phyloP scores from a whole-genome alignment of 2,329 filamentous ascomycete genomes.

The Penicillium sp. region DNA sequence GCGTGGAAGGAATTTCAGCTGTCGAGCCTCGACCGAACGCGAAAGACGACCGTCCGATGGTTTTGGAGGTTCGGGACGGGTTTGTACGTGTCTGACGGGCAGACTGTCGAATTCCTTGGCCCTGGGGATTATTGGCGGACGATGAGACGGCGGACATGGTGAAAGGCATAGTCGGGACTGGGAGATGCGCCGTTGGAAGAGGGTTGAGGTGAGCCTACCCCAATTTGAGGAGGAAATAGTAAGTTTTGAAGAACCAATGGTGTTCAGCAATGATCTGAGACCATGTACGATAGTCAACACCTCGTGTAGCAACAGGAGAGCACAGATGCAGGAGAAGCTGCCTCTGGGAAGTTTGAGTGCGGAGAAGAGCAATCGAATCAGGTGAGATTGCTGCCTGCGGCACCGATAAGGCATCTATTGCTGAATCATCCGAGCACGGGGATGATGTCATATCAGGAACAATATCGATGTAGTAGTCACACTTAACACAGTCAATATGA shows the following conservation, averaged over 20 bases:
- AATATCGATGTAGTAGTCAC: background rate
- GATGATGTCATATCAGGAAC: conserved; percentile 17
- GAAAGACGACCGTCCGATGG: conserved; percentile 42
- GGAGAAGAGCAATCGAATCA: conserved; percentile 30
- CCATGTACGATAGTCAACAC: conserved; percentile 2
- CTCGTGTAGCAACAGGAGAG: conserved; percentile 7
- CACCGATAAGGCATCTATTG: conserved; percentile 14
- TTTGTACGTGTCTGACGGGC: conserved; percentile 51
- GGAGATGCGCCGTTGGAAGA: conserved; percentile 14
- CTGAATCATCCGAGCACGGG: conserved; percentile 13
- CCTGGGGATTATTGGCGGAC: conserved; percentile 29
- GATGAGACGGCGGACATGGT: conserved; percentile 31
- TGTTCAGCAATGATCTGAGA: background rate
- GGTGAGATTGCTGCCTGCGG: conserved; percentile 21
- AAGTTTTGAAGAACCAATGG: conserved; percentile 3
- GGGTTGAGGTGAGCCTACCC: conserved; percentile 13
- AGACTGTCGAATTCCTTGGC: conserved; percentile 36
- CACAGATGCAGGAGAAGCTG: conserved; percentile 8
- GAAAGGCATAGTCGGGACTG: conserved; percentile 12
- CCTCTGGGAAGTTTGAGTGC: conserved; percentile 25
- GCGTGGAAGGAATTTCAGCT: conserved; percentile 28
- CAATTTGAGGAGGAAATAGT: conserved; percentile 5
- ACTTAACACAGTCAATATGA: background rate
- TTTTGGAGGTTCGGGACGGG: conserved; percentile 50
- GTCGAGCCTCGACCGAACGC: conserved; percentile 38